Evolutionary conservation across 2,329 filamentous ascomycete genomes (phyloP).

Genomic region (Pseudonectria foliicola): DNA sequence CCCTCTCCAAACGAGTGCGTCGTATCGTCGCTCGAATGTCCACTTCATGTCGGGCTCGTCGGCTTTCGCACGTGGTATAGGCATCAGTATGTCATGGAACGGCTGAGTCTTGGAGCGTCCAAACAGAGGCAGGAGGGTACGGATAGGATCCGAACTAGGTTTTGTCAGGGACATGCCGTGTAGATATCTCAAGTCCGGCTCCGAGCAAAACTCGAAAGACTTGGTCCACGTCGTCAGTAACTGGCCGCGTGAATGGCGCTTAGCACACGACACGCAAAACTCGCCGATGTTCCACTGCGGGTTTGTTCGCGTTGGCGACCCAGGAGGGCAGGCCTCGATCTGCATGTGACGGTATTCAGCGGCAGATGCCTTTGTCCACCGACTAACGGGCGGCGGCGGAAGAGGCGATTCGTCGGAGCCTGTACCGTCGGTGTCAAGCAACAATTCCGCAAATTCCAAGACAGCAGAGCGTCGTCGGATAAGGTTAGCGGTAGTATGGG

Average conservation of each 20-base stretch:
- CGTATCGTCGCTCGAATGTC: slow-evolving; percentile 54
- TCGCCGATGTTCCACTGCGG: slow-evolving; percentile 57
- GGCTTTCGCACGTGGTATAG: slow-evolving; percentile 39
- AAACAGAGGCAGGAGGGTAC: slow-evolving; percentile 66
- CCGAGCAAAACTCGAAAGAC: slow-evolving; percentile 63
- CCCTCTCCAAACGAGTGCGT: slow-evolving; percentile 70
- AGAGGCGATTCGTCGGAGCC: background rate
- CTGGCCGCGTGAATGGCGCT: slow-evolving; percentile 58
- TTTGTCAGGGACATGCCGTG: slow-evolving; percentile 67
- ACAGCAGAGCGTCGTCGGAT: slow-evolving; percentile 4
- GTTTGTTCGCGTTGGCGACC: slow-evolving; percentile 51
- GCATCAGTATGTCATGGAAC: slow-evolving; percentile 72
- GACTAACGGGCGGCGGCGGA: background rate
- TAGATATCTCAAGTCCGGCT: slow-evolving; percentile 66
- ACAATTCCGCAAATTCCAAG: background rate
- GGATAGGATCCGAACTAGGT: slow-evolving; percentile 53
- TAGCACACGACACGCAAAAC: slow-evolving; percentile 57
- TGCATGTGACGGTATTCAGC: slow-evolving; percentile 35
- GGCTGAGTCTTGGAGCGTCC: slow-evolving; percentile 64
- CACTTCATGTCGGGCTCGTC: slow-evolving; percentile 37
- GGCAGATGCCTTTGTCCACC: slow-evolving; percentile 12
- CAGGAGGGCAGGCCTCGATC: slow-evolving; percentile 51
- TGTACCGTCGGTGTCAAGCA: slow-evolving; percentile 1
- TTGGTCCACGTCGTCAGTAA: slow-evolving; percentile 60
- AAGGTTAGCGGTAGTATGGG: slow-evolving; percentile 14